Evolutionary conservation across 768 basidiomycete species (phyloP).

Genomic region (Agaricus subrufescens): DNA sequence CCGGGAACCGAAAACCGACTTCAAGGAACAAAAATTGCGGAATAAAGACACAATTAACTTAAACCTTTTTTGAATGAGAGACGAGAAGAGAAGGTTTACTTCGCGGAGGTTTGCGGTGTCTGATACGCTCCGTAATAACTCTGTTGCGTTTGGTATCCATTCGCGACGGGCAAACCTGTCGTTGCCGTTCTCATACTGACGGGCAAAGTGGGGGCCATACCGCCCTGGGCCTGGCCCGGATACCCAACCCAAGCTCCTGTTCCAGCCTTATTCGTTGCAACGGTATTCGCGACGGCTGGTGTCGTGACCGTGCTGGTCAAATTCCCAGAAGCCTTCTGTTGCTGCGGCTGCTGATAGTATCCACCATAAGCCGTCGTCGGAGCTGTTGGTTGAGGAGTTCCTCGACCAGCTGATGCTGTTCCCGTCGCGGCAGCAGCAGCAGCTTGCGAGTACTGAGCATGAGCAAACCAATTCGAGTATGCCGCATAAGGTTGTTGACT

Average conservation of each 20-base stretch:
- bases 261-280: constrained; percentile 22
- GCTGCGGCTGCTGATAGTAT: constrained; percentile 20
- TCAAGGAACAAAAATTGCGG: not conserved
- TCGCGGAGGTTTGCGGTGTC: constrained; percentile 18
- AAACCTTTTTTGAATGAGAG: constrained; percentile 2
- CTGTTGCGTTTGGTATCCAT: constrained; percentile 17
- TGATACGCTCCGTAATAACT: constrained; percentile 24
- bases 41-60: constrained; percentile 10
- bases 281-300: constrained; percentile 55
- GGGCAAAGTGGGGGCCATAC: constrained; percentile 25
- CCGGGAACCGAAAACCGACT: not conserved
- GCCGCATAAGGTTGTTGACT: constrained; percentile 30
- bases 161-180: constrained; percentile 13
- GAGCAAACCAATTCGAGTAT: constrained; percentile 25
- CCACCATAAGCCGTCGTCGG: constrained; percentile 23
- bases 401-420: constrained; percentile 21
- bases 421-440: constrained; percentile 16
- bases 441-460: constrained; percentile 25
- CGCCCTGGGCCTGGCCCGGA: constrained; percentile 2
- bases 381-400: constrained; percentile 25
- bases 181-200: constrained; percentile 24
- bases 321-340: constrained; percentile 1
- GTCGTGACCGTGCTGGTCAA: constrained; percentile 16
- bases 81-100: constrained; percentile 12
- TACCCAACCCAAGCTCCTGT: constrained; percentile 9